Evolutionary conservation across 305 asterid species (phyloP).

Genomic region (Fraxinus latifolia): DNA sequence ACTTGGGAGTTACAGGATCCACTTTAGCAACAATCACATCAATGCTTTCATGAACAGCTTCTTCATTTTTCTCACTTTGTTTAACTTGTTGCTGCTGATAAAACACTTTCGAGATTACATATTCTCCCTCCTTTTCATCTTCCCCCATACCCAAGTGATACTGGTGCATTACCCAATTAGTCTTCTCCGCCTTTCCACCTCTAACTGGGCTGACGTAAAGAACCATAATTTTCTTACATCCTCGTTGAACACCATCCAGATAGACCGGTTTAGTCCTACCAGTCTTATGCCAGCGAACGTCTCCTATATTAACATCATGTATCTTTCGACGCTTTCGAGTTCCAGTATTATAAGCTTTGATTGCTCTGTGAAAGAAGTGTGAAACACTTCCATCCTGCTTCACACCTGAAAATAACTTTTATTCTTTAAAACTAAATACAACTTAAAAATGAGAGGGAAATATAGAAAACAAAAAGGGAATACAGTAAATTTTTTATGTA

Average conservation of each 20-base stretch:
- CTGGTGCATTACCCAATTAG: constrained; percentile 98
- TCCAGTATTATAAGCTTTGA: constrained; percentile 90
- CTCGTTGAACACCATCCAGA: constrained; percentile 71
- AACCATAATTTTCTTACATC: constrained; percentile 96
- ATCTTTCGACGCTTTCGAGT: constrained; percentile 90
- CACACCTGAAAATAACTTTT: constrained; percentile 55
- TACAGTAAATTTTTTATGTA: constrained; percentile 14
- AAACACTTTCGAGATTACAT: constrained; percentile 77
- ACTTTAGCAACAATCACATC: constrained; percentile 36
- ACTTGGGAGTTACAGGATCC: constrained; percentile 82
- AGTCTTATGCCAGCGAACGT: constrained; percentile 95
- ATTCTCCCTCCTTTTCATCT: constrained; percentile 85
- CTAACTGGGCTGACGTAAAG: constrained; percentile 60
- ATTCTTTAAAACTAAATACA: constrained; percentile 25
- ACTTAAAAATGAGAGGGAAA: neutral
- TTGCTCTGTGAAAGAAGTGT: constrained; percentile 90
- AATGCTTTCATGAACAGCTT: constrained; percentile 35
- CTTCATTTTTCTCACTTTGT: constrained; percentile 52
- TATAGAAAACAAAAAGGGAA: constrained; percentile 5
- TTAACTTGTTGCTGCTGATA: constrained; percentile 79
- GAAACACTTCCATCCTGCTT: constrained; percentile 87
- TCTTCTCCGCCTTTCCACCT: constrained; percentile 87
- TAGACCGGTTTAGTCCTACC: constrained; percentile 84
- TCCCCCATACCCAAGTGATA: constrained; percentile 87
- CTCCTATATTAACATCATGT: constrained; percentile 61